Evolutionary conservation across 2,329 filamentous ascomycete genomes (phyloP).

Genomic region (Stagonosporopsis tanaceti): DNA sequence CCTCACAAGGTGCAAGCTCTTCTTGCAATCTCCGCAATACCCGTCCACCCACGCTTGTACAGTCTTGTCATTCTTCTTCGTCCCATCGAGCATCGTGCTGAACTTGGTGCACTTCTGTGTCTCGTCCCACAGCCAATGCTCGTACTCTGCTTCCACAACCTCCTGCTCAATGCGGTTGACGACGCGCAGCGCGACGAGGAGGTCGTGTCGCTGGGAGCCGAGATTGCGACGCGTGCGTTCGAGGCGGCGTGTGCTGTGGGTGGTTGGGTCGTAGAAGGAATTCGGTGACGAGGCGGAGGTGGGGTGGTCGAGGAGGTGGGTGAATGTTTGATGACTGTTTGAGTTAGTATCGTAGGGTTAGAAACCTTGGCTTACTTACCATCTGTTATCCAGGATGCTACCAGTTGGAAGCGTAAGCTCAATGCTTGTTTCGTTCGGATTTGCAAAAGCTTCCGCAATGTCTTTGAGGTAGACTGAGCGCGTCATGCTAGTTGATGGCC

Average conservation of each 20-base stretch:
- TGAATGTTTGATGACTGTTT: conserved; percentile 48
- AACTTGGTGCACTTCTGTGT: conserved; percentile 75
- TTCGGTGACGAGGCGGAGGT: conserved; percentile 22
- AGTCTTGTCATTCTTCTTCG: conserved; percentile 53
- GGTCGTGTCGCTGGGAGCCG: conserved; percentile 84
- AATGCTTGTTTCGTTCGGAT: conserved; percentile 45
- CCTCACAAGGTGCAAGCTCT: conserved; percentile 25
- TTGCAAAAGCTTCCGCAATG: conserved; percentile 69
- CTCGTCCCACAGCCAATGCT: conserved; percentile 88
- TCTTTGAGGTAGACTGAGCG: conserved; percentile 85
- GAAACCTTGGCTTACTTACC: conserved; percentile 25
- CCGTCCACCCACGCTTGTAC: conserved; percentile 65
- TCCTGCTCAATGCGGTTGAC: conserved; percentile 90
- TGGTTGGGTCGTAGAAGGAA: conserved; percentile 32
- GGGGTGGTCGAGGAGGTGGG: conserved; percentile 43
- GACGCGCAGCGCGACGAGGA: conserved; percentile 87
- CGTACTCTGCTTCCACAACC: conserved; percentile 87
- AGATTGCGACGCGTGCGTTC: conserved; percentile 83
- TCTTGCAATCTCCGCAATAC: conserved; percentile 70
- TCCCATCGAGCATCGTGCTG: conserved; percentile 54
- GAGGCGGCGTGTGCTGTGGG: conserved; percentile 61
- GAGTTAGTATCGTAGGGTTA: conserved; percentile 16
- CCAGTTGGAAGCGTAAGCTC: conserved; percentile 28
- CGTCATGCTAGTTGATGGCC: conserved; percentile 81
- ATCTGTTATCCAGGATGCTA: conserved; percentile 34